These are phyloP conservation scores for Candida frijolesensis DNA, from an alignment of 1,139 yeast species.

Conservation along the genomic window DNA sequence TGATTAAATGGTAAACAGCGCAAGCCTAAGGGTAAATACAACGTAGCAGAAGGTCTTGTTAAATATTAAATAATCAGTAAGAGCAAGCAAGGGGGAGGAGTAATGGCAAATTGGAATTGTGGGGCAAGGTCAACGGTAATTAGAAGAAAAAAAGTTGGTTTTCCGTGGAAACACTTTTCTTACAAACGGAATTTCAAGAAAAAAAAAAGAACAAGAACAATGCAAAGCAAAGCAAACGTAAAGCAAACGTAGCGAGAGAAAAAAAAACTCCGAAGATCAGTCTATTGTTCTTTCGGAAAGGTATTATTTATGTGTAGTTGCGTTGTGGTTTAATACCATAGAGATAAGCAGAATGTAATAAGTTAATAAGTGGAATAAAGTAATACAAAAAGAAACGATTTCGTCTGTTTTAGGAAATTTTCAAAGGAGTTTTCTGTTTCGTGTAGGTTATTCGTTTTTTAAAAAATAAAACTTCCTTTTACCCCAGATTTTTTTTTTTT, in stretches of 20 bases:
- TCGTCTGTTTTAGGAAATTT: not conserved
- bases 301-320: not conserved
- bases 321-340: too few species aligned
- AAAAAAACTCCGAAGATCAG: too few species aligned
- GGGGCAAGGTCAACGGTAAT: not conserved
- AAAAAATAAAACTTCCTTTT: not conserved
- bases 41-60: too few species aligned
- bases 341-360: too few species aligned
- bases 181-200: too few species aligned
- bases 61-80: not conserved
- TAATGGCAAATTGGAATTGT: not conserved
- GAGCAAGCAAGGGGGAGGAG: not conserved
- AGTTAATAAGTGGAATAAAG: too few species aligned
- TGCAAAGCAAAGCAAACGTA: too few species aligned
- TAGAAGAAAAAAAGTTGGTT: too few species aligned
- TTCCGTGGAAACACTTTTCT: too few species aligned
- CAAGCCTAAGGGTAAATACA: too few species aligned
- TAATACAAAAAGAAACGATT: not conserved
- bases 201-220: too few species aligned
- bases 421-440: not conserved
- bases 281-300: too few species aligned
- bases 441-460: not conserved
- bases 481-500: constrained; percentile 2
- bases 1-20: not conserved
- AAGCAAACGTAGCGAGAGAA: not conserved